phyloP scores from a whole-genome alignment of 1,284 basidiomycete species.

The Ganoderma meredithae region DNA sequence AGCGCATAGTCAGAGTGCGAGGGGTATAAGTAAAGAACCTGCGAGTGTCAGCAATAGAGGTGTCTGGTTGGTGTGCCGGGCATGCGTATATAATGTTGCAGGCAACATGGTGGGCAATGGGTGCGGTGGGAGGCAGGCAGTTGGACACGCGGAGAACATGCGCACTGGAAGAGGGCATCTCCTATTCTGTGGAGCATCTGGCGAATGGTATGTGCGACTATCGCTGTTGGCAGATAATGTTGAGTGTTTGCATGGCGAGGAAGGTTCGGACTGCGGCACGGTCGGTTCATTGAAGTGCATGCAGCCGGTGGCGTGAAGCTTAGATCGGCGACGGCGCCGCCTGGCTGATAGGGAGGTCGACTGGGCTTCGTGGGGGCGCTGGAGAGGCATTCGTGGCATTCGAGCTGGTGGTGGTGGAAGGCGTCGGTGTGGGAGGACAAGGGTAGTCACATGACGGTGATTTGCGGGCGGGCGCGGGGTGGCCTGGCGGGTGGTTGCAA shows the following conservation, averaged over 20 bases:
- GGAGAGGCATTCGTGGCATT: background rate
- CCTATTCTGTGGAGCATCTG: background rate
- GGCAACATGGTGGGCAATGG: constrained; percentile 20
- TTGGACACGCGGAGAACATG: constrained; percentile 32
- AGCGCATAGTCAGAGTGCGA: constrained; percentile 31
- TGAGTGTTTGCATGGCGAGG: constrained; percentile 2
- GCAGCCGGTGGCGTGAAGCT: background rate
- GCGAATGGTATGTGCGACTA: background rate
- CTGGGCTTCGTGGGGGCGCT: background rate
- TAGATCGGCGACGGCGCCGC: background rate
- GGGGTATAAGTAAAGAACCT: constrained; percentile 22
- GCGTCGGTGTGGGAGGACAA: background rate
- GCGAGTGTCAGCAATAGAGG: constrained; percentile 9
- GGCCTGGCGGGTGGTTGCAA: constrained; percentile 26
- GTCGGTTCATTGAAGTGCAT: background rate
- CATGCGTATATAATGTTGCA: constrained; percentile 18
- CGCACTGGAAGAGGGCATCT: constrained; percentile 7
- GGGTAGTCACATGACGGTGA: constrained; percentile 25
- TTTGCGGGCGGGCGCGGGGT: constrained; percentile 24
- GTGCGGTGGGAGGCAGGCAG: constrained; percentile 26
- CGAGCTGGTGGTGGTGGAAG: background rate
- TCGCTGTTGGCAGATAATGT: background rate
- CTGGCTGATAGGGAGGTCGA: background rate
- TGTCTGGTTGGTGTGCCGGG: constrained; percentile 7
- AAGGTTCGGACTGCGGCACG: constrained; percentile 8